Percentiles rank a stretch among this genome's conserved stretches.
These are phyloP conservation scores for Phytophthora sojae DNA, from an alignment of 352 stramenopile genomes.

Conservation along the genomic window DNA sequence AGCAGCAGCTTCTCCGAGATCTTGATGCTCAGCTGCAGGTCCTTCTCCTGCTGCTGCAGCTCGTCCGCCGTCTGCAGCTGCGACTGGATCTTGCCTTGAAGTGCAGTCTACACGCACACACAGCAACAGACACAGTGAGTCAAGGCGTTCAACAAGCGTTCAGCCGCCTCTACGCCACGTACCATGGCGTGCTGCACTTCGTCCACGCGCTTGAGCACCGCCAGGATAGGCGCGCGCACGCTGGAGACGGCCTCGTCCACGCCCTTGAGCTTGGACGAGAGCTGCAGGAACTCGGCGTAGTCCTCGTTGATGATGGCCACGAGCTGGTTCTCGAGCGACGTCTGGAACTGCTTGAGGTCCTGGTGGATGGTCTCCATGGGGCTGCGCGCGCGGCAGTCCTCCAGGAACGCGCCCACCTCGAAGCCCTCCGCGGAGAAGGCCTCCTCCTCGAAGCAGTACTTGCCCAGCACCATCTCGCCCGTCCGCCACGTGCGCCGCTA, in stretches of 20 bases:
- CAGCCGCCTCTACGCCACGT: conserved; percentile 4
- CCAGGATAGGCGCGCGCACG: conserved; percentile 72
- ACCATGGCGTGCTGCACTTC: conserved; percentile 73
- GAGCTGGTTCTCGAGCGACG: conserved; percentile 88
- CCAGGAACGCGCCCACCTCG: conserved; percentile 71
- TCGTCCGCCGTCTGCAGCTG: conserved; percentile 55
- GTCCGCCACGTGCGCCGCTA: too few relatives aligned
- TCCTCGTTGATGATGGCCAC: conserved; percentile 92
- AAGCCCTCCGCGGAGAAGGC: conserved; percentile 83
- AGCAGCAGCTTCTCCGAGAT: conserved; percentile 83
- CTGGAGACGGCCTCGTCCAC: conserved; percentile 88
- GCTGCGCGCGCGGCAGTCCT: conserved; percentile 75
- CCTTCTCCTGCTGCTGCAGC: conserved; percentile 53
- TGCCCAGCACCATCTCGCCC: conserved; percentile 45
- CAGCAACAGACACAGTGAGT: conserved; percentile 8
- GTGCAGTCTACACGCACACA: conserved; percentile 38
- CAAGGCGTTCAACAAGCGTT: background rate
- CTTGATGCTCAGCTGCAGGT: conserved; percentile 70
- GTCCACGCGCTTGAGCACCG: conserved; percentile 84
- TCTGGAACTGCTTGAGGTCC: conserved; percentile 87
- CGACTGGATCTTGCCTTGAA: conserved; percentile 62
- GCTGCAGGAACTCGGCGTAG: conserved; percentile 90
- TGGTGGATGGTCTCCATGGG: conserved; percentile 89
- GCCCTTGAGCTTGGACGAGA: conserved; percentile 88
- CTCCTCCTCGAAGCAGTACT: conserved; percentile 88